Evolutionary conservation across 768 basidiomycete genomes (phyloP).

Genomic region (Leccinellum albellum): DNA sequence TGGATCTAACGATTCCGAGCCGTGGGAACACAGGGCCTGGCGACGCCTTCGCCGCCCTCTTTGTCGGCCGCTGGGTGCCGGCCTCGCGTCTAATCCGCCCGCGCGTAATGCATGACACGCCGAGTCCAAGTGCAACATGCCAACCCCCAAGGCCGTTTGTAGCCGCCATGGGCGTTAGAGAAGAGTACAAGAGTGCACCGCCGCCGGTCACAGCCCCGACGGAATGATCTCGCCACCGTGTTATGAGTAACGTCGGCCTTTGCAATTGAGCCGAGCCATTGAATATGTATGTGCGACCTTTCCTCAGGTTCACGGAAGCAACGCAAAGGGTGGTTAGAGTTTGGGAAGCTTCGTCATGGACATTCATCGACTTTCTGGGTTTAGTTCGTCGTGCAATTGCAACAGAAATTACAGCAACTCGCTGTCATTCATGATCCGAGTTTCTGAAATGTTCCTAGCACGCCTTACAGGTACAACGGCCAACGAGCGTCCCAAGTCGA

Average conservation of each 20-base stretch:
- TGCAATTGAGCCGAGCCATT: background rate
- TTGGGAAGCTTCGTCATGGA: background rate
- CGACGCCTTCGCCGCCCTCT: background rate
- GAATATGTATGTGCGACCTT: background rate
- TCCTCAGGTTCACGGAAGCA: background rate
- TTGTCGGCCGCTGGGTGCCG: no score
- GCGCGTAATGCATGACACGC: background rate
- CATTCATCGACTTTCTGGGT: background rate
- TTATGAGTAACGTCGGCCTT: background rate
- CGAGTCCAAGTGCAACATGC: background rate
- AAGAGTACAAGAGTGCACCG: conserved; percentile 11
- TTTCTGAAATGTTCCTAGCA: background rate
- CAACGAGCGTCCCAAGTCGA: background rate
- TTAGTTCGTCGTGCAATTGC: background rate
- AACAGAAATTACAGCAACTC: background rate
- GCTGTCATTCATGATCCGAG: background rate
- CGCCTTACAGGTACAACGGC: background rate
- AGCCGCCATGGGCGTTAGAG: background rate
- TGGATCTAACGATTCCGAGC: background rate
- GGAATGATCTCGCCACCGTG: background rate
- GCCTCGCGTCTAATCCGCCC: background rate
- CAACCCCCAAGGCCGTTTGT: no score
- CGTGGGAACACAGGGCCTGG: background rate
- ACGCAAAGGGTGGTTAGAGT: background rate
- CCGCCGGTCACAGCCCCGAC: conserved; percentile 14